A percentile compares a stretch with the other conserved stretches of the same genome.
Conservation (phyloP, 345 rosid species). For the Zanthoxylum bungeanum region DNA sequence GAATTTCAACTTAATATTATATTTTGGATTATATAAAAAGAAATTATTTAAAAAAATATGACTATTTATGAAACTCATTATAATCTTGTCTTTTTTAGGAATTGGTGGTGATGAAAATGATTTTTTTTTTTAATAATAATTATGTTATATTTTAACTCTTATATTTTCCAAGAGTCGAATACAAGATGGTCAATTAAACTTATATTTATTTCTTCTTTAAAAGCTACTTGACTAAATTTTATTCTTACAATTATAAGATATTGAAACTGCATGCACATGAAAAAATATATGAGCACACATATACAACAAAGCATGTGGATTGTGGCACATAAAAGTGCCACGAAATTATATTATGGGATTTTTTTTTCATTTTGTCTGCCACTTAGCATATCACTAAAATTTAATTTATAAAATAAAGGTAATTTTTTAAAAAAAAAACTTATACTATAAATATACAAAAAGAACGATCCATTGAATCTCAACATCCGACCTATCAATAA, state of each 20-base stretch:
- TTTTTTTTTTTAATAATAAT: no score
- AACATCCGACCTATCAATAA: not conserved
- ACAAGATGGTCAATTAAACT: not conserved
- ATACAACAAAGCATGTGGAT: not conserved
- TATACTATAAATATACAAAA: not conserved
- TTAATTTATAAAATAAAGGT: not conserved
- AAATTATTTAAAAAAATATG: no score
- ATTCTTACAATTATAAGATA: constrained; percentile 1
- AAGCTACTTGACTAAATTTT: no score
- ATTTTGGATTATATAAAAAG: no score
- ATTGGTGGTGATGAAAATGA: no score
- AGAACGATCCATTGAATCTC: not conserved
- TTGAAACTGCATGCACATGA: constrained; percentile 14
- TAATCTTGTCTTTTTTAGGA: no score
- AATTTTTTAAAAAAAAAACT: not conserved
- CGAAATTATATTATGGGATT: not conserved
- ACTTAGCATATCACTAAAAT: not conserved
- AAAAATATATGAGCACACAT: not conserved
- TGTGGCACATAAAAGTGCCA: constrained; percentile 6
- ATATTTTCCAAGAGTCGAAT: no score
- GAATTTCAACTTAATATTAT: no score
- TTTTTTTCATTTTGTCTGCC: constrained; percentile 17
- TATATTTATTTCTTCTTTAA: no score
- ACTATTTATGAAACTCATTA: no score
- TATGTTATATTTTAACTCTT: no score